A percentile compares a stretch with the other conserved stretches of the same genome.
Evolutionary conservation across 106 monocot species (phyloP).

Genomic region (Apostasia shenzhenica): DNA sequence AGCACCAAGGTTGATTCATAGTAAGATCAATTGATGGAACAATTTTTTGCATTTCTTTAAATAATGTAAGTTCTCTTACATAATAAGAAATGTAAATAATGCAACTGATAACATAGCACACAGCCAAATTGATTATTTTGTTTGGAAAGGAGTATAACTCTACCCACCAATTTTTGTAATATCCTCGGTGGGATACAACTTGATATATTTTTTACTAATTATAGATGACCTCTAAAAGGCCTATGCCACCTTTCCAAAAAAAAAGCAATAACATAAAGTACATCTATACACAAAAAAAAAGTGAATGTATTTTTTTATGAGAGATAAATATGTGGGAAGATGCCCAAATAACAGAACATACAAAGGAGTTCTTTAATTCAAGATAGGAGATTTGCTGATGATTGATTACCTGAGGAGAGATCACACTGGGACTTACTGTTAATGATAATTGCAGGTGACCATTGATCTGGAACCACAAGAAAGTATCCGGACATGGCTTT

Average conservation of each 20-base stretch:
- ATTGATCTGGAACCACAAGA: constrained; percentile 84
- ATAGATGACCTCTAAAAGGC: not conserved
- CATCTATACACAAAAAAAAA: not conserved
- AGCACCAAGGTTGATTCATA: too few species aligned
- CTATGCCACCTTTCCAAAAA: not conserved
- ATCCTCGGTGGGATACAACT: too few species aligned
- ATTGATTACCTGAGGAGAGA: constrained; percentile 23
- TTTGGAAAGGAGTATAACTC: too few species aligned
- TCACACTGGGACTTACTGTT: constrained; percentile 33
- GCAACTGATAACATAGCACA: too few species aligned
- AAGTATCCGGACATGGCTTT: constrained; percentile 89
- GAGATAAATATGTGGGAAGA: not conserved
- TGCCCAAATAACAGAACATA: constrained; percentile 3
- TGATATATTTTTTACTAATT: too few species aligned
- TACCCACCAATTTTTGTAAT: too few species aligned
- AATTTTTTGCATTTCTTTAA: too few species aligned
- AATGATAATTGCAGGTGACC: constrained; percentile 37
- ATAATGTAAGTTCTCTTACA: too few species aligned
- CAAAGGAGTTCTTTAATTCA: constrained; percentile 16
- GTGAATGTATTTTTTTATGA: not conserved
- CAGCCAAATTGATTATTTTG: too few species aligned
- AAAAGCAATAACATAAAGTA: not conserved
- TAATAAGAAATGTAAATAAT: too few species aligned
- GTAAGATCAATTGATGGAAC: too few species aligned
- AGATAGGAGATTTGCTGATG: constrained; percentile 10